Base-by-base conservation (phyloP, 768 basidiomycete genomes). In the Panus rudis region DNA sequence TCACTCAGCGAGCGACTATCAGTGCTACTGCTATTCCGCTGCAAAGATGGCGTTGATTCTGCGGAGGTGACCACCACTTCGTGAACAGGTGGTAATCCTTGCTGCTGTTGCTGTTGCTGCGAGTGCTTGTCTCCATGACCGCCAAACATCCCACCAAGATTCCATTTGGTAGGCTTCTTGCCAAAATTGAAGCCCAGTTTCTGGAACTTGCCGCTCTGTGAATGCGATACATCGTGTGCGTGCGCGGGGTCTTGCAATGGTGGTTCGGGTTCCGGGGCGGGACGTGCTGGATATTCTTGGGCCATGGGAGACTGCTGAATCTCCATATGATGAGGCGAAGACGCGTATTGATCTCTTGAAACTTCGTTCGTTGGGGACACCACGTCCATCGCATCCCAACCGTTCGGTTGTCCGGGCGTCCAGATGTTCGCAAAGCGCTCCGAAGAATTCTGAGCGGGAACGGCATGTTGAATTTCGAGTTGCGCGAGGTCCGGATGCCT, bases 1-100 rank as follows among this genome's bases (percentile, higher is more conserved):
- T 84, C 82, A 27, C 74, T 74, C 39, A 81, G 55, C 6, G 84
- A 85, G 35, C 66, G 75, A 61, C 78, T 78, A 60, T 84, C 84
- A 22, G 81, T 81, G 55, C 86, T 84, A 19, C 79, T 76, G 14
- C 88, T 85, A 51, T 86, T 79, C 43, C 88, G 82, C 61, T 90
- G 90, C 59, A 86, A 76, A 3, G 81, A 79, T 21, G 81, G 73
- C 4, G 73, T 75, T 42, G 73, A 76, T 46, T 63, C 69, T 17
- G 70, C 64, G 19, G 76, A 66, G 23, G 70, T 63, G 30, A 74
- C 69, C 11, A 76, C 76, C 16, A 76, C 66, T 66, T 90, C 86
- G 33, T 88, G 84, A 27, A 87, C 77, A 26, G 85, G 82, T 27
- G 85, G 77, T 6, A 88, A 65, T 5, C 65, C 61, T 39, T 71